A percentile compares a stretch with the other conserved stretches of the same genome.
Evolutionary conservation across 805 yeast genomes (phyloP).

Genomic region (Candida dendrica): DNA sequence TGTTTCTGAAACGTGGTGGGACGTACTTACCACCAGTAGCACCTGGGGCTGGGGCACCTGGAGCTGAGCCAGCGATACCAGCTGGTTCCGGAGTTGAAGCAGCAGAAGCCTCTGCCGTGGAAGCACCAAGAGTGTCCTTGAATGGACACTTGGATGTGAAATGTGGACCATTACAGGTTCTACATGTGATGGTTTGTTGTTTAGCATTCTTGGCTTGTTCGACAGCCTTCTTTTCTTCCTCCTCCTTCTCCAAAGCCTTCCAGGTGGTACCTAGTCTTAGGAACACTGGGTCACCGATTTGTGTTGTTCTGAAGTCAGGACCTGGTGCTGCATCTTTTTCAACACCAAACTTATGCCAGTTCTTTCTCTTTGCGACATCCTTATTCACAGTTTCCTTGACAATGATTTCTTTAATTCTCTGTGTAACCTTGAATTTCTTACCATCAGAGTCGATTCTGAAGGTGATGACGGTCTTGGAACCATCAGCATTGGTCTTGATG

Average conservation of each 20-base stretch:
- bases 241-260: conserved; percentile 72
- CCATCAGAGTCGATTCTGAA: conserved; percentile 72
- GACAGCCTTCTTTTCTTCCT: conserved; percentile 45
- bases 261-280: conserved; percentile 68
- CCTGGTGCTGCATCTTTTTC: conserved; percentile 73
- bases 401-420: conserved; percentile 68
- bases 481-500: conserved; percentile 73
- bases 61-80: conserved; percentile 9
- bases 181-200: conserved; percentile 57
- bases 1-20: conserved; percentile 39
- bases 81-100: conserved; percentile 7
- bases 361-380: conserved; percentile 77
- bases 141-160: conserved; percentile 93
- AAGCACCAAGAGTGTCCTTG: conserved; percentile 70
- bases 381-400: conserved; percentile 81
- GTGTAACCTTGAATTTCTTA: conserved; percentile 81
- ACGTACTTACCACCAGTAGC: conserved; percentile 32
- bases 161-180: conserved; percentile 92
- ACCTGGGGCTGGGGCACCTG: conserved; percentile 24
- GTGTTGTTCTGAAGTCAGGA: conserved; percentile 84
- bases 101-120: conserved; percentile 28
- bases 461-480: conserved; percentile 81
- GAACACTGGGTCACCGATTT: conserved; percentile 76
- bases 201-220: conserved; percentile 39
- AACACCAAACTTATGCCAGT: conserved; percentile 84